Conservation (phyloP, 2,329 filamentous ascomycete species). For the Penicillium polonicum region DNA sequence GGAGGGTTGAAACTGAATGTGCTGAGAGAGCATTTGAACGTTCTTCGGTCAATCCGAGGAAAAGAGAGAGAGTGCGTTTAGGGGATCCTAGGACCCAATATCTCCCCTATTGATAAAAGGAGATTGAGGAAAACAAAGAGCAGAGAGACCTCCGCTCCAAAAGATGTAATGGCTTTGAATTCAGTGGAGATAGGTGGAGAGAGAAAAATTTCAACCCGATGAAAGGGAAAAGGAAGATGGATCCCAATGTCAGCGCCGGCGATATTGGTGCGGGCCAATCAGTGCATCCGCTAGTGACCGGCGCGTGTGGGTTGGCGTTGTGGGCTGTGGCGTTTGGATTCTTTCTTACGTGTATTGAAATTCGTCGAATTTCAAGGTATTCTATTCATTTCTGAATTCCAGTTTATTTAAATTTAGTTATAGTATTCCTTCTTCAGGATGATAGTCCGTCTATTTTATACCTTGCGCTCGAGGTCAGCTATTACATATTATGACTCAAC, state of each 20-base stretch:
- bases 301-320: slow-evolving; percentile 12
- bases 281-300: slow-evolving; percentile 5
- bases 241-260: slow-evolving; percentile 5
- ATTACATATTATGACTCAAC: slow-evolving; percentile 1
- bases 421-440: background rate
- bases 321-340: slow-evolving; percentile 11
- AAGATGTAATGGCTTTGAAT: slow-evolving; percentile 9
- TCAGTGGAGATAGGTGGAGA: slow-evolving; percentile 17
- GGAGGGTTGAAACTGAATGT: slow-evolving; percentile 40
- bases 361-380: slow-evolving; percentile 12
- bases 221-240: slow-evolving; percentile 10
- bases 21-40: slow-evolving; percentile 48
- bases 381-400: slow-evolving; percentile 1
- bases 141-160: slow-evolving; percentile 7
- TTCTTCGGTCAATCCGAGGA: slow-evolving; percentile 28
- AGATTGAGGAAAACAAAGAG: slow-evolving; percentile 8
- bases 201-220: slow-evolving; percentile 19
- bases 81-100: slow-evolving; percentile 3
- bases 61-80: slow-evolving; percentile 16
- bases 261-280: slow-evolving; percentile 13
- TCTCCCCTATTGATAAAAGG: slow-evolving; percentile 2
- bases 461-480: background rate
- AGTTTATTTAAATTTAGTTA: background rate
- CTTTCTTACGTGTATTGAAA: slow-evolving; percentile 16
- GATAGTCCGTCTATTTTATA: slow-evolving; percentile 1